Base-by-base conservation (phyloP, 75 land plant species). In the Pinus taeda region DNA sequence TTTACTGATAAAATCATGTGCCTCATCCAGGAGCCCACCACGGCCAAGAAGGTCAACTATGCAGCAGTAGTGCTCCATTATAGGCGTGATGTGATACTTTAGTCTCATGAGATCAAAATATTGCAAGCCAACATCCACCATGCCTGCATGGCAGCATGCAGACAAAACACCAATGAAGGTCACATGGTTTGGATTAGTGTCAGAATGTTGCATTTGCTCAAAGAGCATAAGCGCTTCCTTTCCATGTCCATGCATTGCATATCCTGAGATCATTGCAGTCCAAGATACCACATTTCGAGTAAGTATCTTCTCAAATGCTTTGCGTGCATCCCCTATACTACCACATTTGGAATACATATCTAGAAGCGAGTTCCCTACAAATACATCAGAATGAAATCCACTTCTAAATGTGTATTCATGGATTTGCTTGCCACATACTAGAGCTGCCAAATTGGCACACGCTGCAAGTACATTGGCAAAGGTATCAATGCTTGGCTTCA, bases 291-390 rank as follows among this genome's bases (percentile, higher is more conserved):
- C 93, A 90, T 57, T 85, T 87, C 17, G 89, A 85, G 75, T 90
- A 90, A 90, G 81, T 66, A 83, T 79, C 59, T 64, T 33, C 12
- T 49, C 69, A 75, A 93, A 93, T 18, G 88, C 71, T 59, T 60
- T 39, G 57, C 42, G 79, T 22, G 93, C 84, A 36, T 86, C 86
- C 57, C 78, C 81, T 33, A 93, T 36, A 70, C 81, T 57, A 36
- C 89, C 87, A 80, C 93, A 93, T 75, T 88, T 93, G 45, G 87
- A 85, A 76, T 90, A 93, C 92, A 93, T 88, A 42, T 88, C 86
- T 56, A 83, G 74, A 36, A 93, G 81, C 6, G 90, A 75, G 76
- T 81, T 82, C 6, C 81, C 77, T 14, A 86, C 89, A 76, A 83
- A 70, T 49, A 85, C 80, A 78, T 70, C 73, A n/a, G 57, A 37